A percentile compares a stretch with the other conserved stretches of the same genome.
Conservation (phyloP, 2,329 filamentous ascomycete species). For the Macrophomina pseudophaseolina region DNA sequence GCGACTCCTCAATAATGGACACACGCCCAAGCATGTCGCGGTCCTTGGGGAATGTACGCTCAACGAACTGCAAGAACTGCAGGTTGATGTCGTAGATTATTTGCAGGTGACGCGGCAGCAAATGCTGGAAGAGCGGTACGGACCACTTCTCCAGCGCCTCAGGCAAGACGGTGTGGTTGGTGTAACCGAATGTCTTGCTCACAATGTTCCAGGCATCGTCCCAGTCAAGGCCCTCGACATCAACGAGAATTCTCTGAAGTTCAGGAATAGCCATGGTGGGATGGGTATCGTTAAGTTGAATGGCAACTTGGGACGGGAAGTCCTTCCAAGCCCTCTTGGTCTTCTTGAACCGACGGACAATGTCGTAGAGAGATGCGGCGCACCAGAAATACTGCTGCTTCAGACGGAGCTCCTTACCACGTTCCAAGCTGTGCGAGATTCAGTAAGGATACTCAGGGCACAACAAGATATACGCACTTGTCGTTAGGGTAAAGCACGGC, state of each 20-base stretch:
- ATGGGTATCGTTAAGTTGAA: slow-evolving; percentile 98
- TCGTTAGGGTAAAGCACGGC: slow-evolving; percentile 97
- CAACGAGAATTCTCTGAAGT: slow-evolving; percentile 87
- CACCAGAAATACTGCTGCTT: slow-evolving; percentile 99
- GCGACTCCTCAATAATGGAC: slow-evolving; percentile 97
- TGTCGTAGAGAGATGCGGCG: slow-evolving; percentile 92
- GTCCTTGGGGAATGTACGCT: slow-evolving; percentile 88
- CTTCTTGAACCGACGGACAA: slow-evolving; percentile 98
- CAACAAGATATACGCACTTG: slow-evolving; percentile 54
- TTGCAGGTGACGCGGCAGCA: slow-evolving; percentile 91
- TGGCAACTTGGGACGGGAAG: slow-evolving; percentile 93
- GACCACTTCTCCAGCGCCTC: slow-evolving; percentile 99
- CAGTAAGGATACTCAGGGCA: not conserved
- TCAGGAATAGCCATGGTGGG: slow-evolving; percentile 96
- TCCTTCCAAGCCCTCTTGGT: slow-evolving; percentile 87
- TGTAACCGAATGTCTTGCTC: slow-evolving; percentile 81
- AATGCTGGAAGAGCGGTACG: slow-evolving; percentile 86
- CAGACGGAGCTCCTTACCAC: slow-evolving; percentile 93
- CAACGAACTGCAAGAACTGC: slow-evolving; percentile 87
- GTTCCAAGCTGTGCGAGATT: slow-evolving; percentile 64
- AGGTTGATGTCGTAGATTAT: slow-evolving; percentile 99
- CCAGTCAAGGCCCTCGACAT: slow-evolving; percentile 91
- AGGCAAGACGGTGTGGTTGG: slow-evolving; percentile 96
- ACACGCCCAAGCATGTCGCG: slow-evolving; percentile 83
- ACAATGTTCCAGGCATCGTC: slow-evolving; percentile 83